Evolutionary conservation across 495 filamentous ascomycete species (phyloP).

Genomic region (Penicillium alfredii): DNA sequence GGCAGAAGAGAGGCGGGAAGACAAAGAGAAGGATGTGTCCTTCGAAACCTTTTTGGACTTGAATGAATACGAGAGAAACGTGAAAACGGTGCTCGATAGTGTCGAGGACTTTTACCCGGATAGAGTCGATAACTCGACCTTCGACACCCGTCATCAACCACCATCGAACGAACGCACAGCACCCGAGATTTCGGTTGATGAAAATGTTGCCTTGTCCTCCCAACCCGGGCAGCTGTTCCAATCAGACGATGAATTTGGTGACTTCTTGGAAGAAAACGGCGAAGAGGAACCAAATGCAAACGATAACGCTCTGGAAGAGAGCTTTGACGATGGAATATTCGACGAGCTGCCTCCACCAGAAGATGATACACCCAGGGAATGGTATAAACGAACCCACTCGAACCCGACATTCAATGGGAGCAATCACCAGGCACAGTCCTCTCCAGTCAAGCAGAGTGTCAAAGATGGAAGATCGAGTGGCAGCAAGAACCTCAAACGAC

Average conservation of each 20-base stretch:
- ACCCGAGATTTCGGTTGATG: constrained; percentile 39
- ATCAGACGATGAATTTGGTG: constrained; percentile 3
- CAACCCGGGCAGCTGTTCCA: constrained; percentile 19
- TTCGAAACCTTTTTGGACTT: constrained; percentile 61
- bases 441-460: background rate
- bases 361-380: background rate
- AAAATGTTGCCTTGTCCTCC: constrained; percentile 42
- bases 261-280: background rate
- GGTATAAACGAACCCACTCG: constrained; percentile 5
- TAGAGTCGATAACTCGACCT: constrained; percentile 40
- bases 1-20: constrained; percentile 52
- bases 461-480: too few relatives aligned
- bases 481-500: too few relatives aligned
- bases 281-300: constrained; percentile 1
- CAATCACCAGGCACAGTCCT: too few relatives aligned
- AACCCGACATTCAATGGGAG: constrained; percentile 1
- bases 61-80: constrained; percentile 43
- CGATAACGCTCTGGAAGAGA: constrained; percentile 9
- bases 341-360: constrained; percentile 15
- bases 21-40: constrained; percentile 37
- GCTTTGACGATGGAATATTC: constrained; percentile 25
- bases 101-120: constrained; percentile 78
- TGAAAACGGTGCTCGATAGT: constrained; percentile 76
- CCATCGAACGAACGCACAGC: constrained; percentile 6
- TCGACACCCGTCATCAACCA: constrained; percentile 7